A percentile compares a stretch with the other conserved stretches of the same genome.
Conservation (phyloP, 495 filamentous ascomycete species). For the Penicillium bovifimosum region DNA sequence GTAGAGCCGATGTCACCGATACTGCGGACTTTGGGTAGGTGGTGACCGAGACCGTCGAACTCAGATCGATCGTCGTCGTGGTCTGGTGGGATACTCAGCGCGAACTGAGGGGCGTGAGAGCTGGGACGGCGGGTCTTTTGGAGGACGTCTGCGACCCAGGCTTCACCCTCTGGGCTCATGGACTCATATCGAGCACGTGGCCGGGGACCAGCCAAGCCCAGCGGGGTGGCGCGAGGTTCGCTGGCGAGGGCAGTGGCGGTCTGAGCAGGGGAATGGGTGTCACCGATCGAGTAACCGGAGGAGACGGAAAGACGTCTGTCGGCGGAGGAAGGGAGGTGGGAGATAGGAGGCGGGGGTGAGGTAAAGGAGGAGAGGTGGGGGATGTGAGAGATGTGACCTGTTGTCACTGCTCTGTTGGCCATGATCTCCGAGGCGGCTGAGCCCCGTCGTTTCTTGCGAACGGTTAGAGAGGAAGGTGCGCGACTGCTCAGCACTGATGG, state of each 20-base stretch:
- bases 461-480: conserved; percentile 36
- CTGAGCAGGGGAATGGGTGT: conserved; percentile 22
- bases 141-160: conserved; percentile 46
- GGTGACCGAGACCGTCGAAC: not conserved
- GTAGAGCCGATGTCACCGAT: conserved; percentile 37
- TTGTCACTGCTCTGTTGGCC: conserved; percentile 26
- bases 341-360: conserved; percentile 25
- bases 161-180: conserved; percentile 48
- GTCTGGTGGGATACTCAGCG: not conserved
- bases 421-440: conserved; percentile 36
- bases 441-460: conserved; percentile 36
- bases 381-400: conserved; percentile 16
- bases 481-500: conserved; percentile 34
- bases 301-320: conserved; percentile 36
- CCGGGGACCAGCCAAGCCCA: conserved; percentile 46
- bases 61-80: conserved; percentile 10
- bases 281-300: conserved; percentile 33
- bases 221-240: conserved; percentile 30
- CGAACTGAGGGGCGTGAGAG: conserved; percentile 23
- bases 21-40: conserved; percentile 34
- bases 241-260: conserved; percentile 3
- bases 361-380: conserved; percentile 20
- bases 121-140: conserved; percentile 39
- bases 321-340: conserved; percentile 17
- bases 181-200: conserved; percentile 39